These are phyloP conservation scores for Erodium trifolium DNA, from an alignment of 441 rosid genomes.

Conservation along the genomic window DNA sequence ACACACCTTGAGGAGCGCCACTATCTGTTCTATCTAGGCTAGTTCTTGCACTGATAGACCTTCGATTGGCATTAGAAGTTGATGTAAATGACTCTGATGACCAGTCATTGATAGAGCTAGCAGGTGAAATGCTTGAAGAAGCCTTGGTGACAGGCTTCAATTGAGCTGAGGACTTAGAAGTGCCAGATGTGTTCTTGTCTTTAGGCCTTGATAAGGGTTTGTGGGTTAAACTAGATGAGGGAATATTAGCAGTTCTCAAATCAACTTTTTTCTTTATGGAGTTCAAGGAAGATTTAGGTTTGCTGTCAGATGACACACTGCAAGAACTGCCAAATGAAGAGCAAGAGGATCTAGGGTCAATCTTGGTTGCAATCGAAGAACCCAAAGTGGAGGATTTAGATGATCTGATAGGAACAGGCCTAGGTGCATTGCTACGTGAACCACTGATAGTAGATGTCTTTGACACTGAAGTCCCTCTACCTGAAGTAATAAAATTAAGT, in stretches of 20 bases:
- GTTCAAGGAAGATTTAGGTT: slow-evolving; percentile 32
- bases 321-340: slow-evolving; percentile 59
- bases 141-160: slow-evolving; percentile 37
- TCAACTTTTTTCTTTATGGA: slow-evolving; percentile 31
- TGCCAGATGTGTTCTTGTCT: slow-evolving; percentile 33
- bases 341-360: slow-evolving; percentile 47
- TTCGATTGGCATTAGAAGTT: slow-evolving; percentile 46
- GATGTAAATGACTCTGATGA: slow-evolving; percentile 51
- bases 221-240: slow-evolving; percentile 27
- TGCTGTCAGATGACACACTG: slow-evolving; percentile 45
- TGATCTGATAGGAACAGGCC: slow-evolving; percentile 31
- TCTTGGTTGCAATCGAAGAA: slow-evolving; percentile 44
- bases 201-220: slow-evolving; percentile 28
- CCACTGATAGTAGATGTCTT: slow-evolving; percentile 32
- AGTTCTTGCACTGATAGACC: slow-evolving; percentile 34
- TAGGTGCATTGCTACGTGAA: slow-evolving; percentile 35
- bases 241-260: slow-evolving; percentile 25
- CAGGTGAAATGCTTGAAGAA: slow-evolving; percentile 48
- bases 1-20: slow-evolving; percentile 27
- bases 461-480: slow-evolving; percentile 32
- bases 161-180: slow-evolving; percentile 27
- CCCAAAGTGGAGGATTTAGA: slow-evolving; percentile 34
- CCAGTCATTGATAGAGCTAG: slow-evolving; percentile 77
- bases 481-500: slow-evolving; percentile 29
- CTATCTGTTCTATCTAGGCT: slow-evolving; percentile 30